These are phyloP conservation scores for Silene conica DNA, from an alignment of 148 eudicot species.

Conservation along the genomic window DNA sequence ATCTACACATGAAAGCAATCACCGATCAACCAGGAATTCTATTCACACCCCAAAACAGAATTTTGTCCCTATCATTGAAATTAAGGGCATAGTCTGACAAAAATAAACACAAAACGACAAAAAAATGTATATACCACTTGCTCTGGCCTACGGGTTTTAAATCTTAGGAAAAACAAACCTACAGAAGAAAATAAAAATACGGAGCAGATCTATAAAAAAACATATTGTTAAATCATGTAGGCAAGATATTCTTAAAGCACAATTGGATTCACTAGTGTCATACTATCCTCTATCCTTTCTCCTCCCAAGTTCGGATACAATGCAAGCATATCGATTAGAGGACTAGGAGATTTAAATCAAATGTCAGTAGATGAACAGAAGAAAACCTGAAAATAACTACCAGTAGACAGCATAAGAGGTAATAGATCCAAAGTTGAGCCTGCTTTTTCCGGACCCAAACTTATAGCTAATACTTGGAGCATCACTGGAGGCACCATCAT, in stretches of 20 bases:
- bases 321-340: neutral
- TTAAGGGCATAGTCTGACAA: neutral
- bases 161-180: neutral
- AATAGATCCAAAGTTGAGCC: constrained; percentile 61
- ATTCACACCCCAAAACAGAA: neutral
- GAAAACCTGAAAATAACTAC: constrained; percentile 19
- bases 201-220: neutral
- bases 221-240: neutral
- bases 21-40: neutral
- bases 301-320: neutral
- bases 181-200: neutral
- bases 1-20: neutral
- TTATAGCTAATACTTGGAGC: constrained; percentile 46
- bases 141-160: neutral
- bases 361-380: neutral
- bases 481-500: constrained; percentile 40
- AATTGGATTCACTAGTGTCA: neutral
- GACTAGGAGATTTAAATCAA: neutral
- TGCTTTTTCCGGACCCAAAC: constrained; percentile 57
- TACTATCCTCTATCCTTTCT: neutral
- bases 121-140: neutral
- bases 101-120: neutral
- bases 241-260: neutral
- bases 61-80: neutral
- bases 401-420: constrained; percentile 53